phyloP scores from a whole-genome alignment of 2,329 filamentous ascomycete species.

The Tolypocladium pustulatum region DNA sequence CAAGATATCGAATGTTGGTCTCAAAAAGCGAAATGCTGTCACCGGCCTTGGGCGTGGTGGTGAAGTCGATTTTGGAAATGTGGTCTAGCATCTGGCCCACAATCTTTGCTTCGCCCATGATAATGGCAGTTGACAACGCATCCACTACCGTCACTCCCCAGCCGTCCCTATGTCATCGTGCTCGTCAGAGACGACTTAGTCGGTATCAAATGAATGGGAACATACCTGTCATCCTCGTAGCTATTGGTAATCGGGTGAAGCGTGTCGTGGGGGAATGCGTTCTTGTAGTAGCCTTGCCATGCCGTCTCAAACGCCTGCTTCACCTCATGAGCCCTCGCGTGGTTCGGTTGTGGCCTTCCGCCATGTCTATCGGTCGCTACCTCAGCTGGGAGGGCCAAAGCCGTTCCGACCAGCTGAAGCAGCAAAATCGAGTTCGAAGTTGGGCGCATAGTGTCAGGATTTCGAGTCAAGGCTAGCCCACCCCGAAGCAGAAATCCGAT shows the following conservation, averaged over 20 bases:
- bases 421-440: constrained; percentile 2
- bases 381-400: constrained; percentile 1
- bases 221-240: constrained; percentile 59
- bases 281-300: constrained; percentile 62
- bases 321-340: constrained; percentile 45
- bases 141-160: constrained; percentile 82
- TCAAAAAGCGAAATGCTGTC: constrained; percentile 69
- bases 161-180: constrained; percentile 48
- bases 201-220: too few relatives aligned
- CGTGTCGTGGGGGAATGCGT: constrained; percentile 71
- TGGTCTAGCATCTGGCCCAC: constrained; percentile 62
- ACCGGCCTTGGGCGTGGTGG: constrained; percentile 32
- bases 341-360: constrained; percentile 15
- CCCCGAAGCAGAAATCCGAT: not conserved
- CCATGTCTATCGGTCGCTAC: not conserved
- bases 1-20: constrained; percentile 82
- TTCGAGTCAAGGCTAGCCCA: not conserved
- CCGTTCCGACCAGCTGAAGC: constrained; percentile 3
- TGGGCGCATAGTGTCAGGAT: constrained; percentile 4
- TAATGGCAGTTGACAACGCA: constrained; percentile 65
- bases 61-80: constrained; percentile 62
- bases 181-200: not conserved
- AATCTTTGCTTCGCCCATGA: constrained; percentile 61
- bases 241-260: constrained; percentile 57
- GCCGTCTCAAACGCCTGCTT: constrained; percentile 59